Conservation (phyloP, 305 asterid genomes). For the Fraxinus baroniana region DNA sequence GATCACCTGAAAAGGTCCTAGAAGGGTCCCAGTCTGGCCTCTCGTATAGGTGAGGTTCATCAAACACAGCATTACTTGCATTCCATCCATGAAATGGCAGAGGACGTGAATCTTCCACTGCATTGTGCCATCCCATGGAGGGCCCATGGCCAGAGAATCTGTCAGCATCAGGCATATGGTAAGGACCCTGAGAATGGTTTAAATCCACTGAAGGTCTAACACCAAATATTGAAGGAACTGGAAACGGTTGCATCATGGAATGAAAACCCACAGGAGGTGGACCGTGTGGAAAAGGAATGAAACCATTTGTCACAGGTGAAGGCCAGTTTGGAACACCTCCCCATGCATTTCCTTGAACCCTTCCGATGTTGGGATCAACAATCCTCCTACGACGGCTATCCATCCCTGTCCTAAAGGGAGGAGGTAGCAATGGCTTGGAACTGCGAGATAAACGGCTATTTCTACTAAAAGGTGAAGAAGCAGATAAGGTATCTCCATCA, state of each 20-base stretch:
- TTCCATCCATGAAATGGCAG: conserved; percentile 76
- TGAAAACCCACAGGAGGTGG: conserved; percentile 76
- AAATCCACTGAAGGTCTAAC: conserved; percentile 79
- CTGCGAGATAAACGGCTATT: conserved; percentile 52
- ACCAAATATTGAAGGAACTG: conserved; percentile 68
- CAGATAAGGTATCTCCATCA: conserved; percentile 62
- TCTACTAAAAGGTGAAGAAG: conserved; percentile 79
- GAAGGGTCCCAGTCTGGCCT: conserved; percentile 84
- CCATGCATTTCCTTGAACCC: conserved; percentile 83
- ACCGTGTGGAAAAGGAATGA: conserved; percentile 80
- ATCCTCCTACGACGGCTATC: conserved; percentile 81
- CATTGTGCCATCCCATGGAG: conserved; percentile 80
- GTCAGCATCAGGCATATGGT: conserved; percentile 72
- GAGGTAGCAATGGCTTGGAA: conserved; percentile 64
- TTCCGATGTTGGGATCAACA: conserved; percentile 67
- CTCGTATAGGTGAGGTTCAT: conserved; percentile 69
- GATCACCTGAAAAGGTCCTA: conserved; percentile 43
- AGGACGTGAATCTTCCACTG: conserved; percentile 60
- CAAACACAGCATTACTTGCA: conserved; percentile 57
- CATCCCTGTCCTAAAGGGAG: conserved; percentile 57
- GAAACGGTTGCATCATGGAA: conserved; percentile 81
- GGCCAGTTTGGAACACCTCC: conserved; percentile 87
- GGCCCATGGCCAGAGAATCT: conserved; percentile 72
- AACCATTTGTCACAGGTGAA: conserved; percentile 81
- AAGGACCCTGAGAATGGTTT: conserved; percentile 64